phyloP scores from a whole-genome alignment of 176 grass and related monocot genomes.

The Metroxylon sagu region DNA sequence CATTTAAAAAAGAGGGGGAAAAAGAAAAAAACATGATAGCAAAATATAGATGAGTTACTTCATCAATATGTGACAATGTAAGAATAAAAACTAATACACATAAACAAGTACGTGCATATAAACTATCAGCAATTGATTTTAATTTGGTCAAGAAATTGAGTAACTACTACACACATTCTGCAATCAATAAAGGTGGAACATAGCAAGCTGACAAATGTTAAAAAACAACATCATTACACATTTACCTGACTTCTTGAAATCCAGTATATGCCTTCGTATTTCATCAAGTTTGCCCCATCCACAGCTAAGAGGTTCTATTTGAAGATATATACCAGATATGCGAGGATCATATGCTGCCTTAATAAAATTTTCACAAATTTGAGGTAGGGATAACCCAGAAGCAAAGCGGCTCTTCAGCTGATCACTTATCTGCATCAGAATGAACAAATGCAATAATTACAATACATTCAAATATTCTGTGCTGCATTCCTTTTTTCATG shows the following conservation, averaged over 20 bases:
- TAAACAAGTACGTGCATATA: too few relatives aligned
- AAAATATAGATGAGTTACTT: too few relatives aligned
- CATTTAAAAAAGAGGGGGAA: too few relatives aligned
- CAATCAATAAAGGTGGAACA: too few relatives aligned
- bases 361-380: slow-evolving; percentile 85
- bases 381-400: slow-evolving; percentile 66
- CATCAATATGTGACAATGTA: too few relatives aligned
- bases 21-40: too few relatives aligned
- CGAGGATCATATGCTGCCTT: slow-evolving; percentile 92
- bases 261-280: slow-evolving; percentile 78
- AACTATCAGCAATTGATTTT: too few relatives aligned
- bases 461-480: too few relatives aligned
- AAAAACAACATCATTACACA: neutral
- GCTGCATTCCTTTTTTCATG: too few relatives aligned
- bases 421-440: slow-evolving; percentile 63
- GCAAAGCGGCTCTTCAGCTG: slow-evolving; percentile 59
- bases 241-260: slow-evolving; percentile 92
- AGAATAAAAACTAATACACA: too few relatives aligned
- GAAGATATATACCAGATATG: slow-evolving; percentile 80
- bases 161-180: too few relatives aligned
- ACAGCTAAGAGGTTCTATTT: slow-evolving; percentile 73
- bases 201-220: neutral
- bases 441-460: neutral
- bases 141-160: too few relatives aligned
- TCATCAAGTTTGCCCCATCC: slow-evolving; percentile 94